Evolutionary conservation across 2,329 filamentous ascomycete species (phyloP).

Genomic region (Didymosphaeria variabile): DNA sequence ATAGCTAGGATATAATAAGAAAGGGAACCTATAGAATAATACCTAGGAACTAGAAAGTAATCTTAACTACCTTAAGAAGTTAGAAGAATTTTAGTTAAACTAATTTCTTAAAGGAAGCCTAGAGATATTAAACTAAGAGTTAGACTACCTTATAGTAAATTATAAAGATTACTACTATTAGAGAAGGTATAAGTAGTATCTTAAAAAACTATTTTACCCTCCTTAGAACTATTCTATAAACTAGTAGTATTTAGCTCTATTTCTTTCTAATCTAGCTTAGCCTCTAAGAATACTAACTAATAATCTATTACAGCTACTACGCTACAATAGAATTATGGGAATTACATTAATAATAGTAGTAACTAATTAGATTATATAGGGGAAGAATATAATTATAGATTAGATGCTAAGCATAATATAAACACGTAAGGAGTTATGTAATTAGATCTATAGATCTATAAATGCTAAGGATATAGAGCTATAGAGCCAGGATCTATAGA

Average conservation of each 20-base stretch:
- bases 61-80: slow-evolving; percentile 17
- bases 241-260: no score
- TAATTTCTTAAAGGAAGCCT: slow-evolving; percentile 3
- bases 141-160: slow-evolving; percentile 2
- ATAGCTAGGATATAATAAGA: slow-evolving; percentile 11
- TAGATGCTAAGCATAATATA: no score
- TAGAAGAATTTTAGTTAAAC: slow-evolving; percentile 11
- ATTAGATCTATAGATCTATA: no score
- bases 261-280: neutral
- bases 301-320: no score
- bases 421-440: no score
- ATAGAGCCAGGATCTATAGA: no score
- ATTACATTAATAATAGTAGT: no score
- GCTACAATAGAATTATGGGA: no score
- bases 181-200: neutral
- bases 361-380: no score
- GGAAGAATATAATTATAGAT: no score
- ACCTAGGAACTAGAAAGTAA: slow-evolving; percentile 18
- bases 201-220: neutral
- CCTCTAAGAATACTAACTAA: neutral
- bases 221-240: no score
- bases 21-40: slow-evolving; percentile 14
- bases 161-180: slow-evolving; percentile 5
- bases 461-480: no score
- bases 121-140: neutral